Base-by-base conservation (phyloP, 169 alveolate species). In the Plasmodium falciparum region DNA sequence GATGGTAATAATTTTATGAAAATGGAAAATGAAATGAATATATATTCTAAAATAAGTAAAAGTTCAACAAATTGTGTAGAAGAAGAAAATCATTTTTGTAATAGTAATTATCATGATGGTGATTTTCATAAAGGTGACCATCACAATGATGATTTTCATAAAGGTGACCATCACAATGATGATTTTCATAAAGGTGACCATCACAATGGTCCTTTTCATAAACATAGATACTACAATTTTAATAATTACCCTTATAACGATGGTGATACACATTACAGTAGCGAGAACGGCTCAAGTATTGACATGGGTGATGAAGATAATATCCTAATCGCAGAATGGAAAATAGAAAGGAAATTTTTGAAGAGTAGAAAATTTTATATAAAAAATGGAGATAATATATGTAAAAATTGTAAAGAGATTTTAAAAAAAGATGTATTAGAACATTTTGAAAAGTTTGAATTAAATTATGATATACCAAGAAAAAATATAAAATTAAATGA, bases 381-480 rank as follows among this genome's bases (percentile, higher is more conserved):
- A 39, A 54, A 39, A 39, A 39, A 17, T 50, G 89, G 78, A 7
- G 61, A 78, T 22, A 78, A 49, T 59, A 78, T 78, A 29, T 78
- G 89, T 39, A 11, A 39, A 13, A 52, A 43, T 43, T 78, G 89
- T 56, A 61, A 66, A 49, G 39, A 26, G n/a, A 20, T 78, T 24
- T 39, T 78, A 65, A 61, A 66, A 17, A 78, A 78, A 65, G 66
- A 78, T 39, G 33, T 59, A 49, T 12, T 78, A 11, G 62, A 78
- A 67, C 65, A 24, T 29, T 78, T 59, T 78, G 89, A 78, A 78
- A 78, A 52, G 0, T 78, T 78, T 20, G 89, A 78, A 66, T 43
- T 78, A 59, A 78, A 78, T 59, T 78, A 78, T 78, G 89, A 66
- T 20, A 50, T 78, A 29, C 78, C 76, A 66, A 24, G 26, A 49